Evolutionary conservation across 768 basidiomycete genomes (phyloP), one percentile per base, ranked within the genome.

Genomic region (Suillus spraguei): DNA sequence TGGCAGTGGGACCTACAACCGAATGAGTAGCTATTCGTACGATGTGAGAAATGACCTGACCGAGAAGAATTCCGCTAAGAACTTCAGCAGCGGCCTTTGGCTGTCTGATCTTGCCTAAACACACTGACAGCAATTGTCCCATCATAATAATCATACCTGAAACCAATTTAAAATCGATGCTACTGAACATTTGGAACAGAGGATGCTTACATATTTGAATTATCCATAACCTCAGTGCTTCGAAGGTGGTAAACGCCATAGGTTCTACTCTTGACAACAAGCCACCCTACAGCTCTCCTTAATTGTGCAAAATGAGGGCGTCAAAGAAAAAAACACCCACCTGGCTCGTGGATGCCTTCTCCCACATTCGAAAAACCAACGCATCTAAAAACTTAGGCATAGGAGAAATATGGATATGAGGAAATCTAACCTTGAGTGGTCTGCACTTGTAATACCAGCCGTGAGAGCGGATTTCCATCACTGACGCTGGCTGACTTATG

Each of bases 31-130:
- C 32, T 96, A 67, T 66, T 28, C 52, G 33, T 16, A 0, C 11
- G 11, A 24, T 11, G 2, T 20, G 22, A 47, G 67, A 8, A 62
- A 44, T 24, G 35, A 22, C 68, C 68, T 71, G 77, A 81, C 91
- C 91, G 17, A 97, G 82, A 17, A 98, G 68, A 65, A 98, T 95
- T 10, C 97, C 96, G 7, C 92, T 95, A 39, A 97, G 76, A 24
- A 97, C 85, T 64, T 92, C 91, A 7, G 91, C 88, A 35, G 92
- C 91, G 54, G 93, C 91, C 69, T 85, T 89, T 4, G 97, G 97
- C 69, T 99, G 97, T 32, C 84, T 83, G 39, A 97, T 76, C 74
- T 83, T 90, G n/a, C 85, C 80, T 41, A 98, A 81, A 4, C 74
- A 79, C 11, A 94, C 82, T 1, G 88, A 85, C 22, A 95, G 83